Percentiles rank a stretch among this genome's conserved stretches.
Evolutionary conservation across 108 stramenopile genomes (phyloP).

Genomic region (Aurantiochytrium sp.): DNA sequence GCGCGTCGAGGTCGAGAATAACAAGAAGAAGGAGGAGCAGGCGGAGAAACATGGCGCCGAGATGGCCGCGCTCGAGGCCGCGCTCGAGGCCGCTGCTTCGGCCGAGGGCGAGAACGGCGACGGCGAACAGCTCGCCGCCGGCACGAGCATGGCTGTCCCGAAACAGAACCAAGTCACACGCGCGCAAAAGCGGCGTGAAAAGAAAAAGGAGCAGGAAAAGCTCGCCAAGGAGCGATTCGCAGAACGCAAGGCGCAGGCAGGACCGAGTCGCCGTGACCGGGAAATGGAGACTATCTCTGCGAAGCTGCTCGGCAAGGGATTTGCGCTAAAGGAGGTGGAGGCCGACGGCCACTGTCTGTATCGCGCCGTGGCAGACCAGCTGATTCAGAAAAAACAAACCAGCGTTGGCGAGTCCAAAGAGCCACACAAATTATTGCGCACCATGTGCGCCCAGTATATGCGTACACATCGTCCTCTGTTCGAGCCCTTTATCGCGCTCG

Average conservation of each 20-base stretch:
- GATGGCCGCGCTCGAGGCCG: neutral
- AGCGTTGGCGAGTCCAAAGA: constrained; percentile 23
- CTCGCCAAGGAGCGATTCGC: neutral
- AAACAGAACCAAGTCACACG: neutral
- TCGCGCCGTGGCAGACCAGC: constrained; percentile 75
- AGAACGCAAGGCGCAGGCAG: neutral
- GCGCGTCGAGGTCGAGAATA: neutral
- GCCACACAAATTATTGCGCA: constrained; percentile 19
- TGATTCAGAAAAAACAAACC: constrained; percentile 12
- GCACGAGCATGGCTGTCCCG: neutral
- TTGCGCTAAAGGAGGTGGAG: constrained; percentile 66
- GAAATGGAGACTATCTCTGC: neutral
- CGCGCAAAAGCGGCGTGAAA: neutral
- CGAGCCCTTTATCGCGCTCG: constrained; percentile 67
- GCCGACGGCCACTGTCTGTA: constrained; percentile 93
- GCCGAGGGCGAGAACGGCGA: neutral
- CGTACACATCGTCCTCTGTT: constrained; percentile 60
- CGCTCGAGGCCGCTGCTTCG: neutral
- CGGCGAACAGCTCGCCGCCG: neutral
- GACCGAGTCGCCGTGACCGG: neutral
- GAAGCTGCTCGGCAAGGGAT: neutral
- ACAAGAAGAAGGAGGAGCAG: neutral
- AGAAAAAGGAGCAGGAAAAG: neutral
- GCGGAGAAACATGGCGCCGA: neutral
- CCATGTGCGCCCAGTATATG: constrained; percentile 36